These are phyloP conservation scores for Vicia sativa DNA, from an alignment of 306 rosid genomes.

Conservation along the genomic window DNA sequence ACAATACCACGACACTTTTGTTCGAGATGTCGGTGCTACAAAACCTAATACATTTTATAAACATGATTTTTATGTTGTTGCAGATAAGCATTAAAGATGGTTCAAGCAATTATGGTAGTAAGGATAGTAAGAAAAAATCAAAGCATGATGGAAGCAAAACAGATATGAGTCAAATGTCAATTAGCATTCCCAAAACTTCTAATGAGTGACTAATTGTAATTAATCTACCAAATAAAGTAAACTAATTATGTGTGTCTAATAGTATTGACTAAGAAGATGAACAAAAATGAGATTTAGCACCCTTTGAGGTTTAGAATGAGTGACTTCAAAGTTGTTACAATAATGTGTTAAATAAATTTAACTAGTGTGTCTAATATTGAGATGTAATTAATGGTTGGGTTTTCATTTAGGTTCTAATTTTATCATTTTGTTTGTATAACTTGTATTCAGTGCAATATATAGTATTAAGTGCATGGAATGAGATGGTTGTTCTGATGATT, in stretches of 20 bases:
- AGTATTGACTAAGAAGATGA: constrained; percentile 26
- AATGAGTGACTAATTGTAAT: constrained; percentile 32
- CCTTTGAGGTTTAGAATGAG: constrained; percentile 22
- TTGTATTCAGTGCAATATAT: constrained; percentile 26
- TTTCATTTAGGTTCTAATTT: constrained; percentile 42
- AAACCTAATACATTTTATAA: background rate
- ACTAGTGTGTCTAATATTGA: constrained; percentile 18
- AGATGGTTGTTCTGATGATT: constrained; percentile 33
- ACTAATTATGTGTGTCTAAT: constrained; percentile 1
- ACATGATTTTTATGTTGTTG: constrained; percentile 25
- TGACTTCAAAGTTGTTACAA: constrained; percentile 26
- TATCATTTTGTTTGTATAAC: constrained; percentile 35
- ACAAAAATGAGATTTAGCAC: constrained; percentile 37
- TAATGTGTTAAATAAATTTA: constrained; percentile 28
- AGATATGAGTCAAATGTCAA: constrained; percentile 36
- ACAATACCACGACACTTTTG: no score
- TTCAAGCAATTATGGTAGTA: constrained; percentile 40
- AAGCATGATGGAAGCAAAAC: constrained; percentile 45
- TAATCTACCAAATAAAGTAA: constrained; percentile 23
- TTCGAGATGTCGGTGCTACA: no score
- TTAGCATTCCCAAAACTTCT: constrained; percentile 32
- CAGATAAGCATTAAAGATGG: constrained; percentile 56
- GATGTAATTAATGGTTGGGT: constrained; percentile 34
- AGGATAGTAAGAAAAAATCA: constrained; percentile 45
- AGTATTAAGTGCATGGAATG: constrained; percentile 34